These are phyloP conservation scores for Chloropicon primus DNA, from an alignment of 139 green algal genomes.

Conservation along the genomic window DNA sequence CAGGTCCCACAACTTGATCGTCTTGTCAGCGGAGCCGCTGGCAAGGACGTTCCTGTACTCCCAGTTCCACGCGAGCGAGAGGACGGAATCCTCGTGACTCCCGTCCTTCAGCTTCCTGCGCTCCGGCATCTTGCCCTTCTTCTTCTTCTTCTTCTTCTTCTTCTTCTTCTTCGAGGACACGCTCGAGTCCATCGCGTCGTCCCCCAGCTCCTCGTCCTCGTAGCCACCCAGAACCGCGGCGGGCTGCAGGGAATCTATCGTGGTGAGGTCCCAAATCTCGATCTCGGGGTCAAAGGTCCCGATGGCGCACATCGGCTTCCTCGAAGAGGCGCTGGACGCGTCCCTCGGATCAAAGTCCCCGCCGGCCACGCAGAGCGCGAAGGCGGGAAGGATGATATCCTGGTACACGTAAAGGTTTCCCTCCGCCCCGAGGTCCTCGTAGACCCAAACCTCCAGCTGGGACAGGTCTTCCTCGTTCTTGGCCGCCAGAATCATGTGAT, in stretches of 20 bases:
- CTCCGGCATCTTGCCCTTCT: conserved; percentile 28
- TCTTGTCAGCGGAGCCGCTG: conserved; percentile 61
- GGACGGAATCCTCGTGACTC: conserved; percentile 77
- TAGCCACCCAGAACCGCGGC: conserved; percentile 58
- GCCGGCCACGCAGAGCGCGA: conserved; percentile 81
- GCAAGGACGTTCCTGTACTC: conserved; percentile 82
- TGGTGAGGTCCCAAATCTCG: conserved; percentile 92
- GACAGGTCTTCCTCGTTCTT: conserved; percentile 86
- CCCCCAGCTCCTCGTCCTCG: conserved; percentile 13
- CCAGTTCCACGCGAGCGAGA: conserved; percentile 81
- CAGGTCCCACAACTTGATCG: conserved; percentile 81
- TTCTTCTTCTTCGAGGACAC: conserved; percentile 17
- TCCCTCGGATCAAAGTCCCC: conserved; percentile 50
- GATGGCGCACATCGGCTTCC: conserved; percentile 38
- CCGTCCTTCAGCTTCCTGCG: conserved; percentile 37
- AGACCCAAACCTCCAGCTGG: conserved; percentile 62
- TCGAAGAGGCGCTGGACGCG: neutral
- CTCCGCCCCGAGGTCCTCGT: conserved; percentile 54
- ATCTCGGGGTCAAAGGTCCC: conserved; percentile 84
- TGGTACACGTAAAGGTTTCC: conserved; percentile 88
- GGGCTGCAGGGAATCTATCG: conserved; percentile 74
- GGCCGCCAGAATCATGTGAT: conserved; percentile 79
- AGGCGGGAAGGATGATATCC: conserved; percentile 83
- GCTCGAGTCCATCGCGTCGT: conserved; percentile 11
- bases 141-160: conserved; percentile 45